Percentiles rank a stretch among this genome's conserved stretches.
phyloP scores from a whole-genome alignment of 306 rosid species.

The Lathyrus sativus region DNA sequence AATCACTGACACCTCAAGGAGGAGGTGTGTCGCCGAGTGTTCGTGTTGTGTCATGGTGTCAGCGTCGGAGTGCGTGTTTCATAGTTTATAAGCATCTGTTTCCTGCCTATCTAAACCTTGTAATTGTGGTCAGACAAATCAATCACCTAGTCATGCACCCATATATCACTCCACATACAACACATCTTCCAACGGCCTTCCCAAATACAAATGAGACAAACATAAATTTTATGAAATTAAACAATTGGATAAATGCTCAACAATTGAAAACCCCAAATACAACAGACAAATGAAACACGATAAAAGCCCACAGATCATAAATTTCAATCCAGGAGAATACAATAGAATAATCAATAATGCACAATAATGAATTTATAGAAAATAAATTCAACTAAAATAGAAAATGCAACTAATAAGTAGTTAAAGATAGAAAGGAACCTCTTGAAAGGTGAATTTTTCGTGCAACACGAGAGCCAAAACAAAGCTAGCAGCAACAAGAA shows the following conservation, averaged over 20 bases:
- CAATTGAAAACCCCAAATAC: not conserved
- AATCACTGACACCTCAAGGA: no score
- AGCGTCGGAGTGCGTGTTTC: no score
- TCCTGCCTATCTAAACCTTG: slow-evolving; percentile 2
- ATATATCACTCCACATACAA: not conserved
- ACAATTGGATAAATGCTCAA: not conserved
- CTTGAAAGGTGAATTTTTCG: slow-evolving; percentile 73
- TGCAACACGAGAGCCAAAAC: slow-evolving; percentile 65
- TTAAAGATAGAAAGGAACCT: slow-evolving; percentile 49
- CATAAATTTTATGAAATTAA: not conserved
- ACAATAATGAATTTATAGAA: not conserved
- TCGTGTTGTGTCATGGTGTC: no score
- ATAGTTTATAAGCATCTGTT: slow-evolving; percentile 5
- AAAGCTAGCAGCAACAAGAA: slow-evolving; percentile 61
- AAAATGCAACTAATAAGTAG: not conserved
- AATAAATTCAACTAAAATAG: not conserved
- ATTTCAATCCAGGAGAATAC: not conserved
- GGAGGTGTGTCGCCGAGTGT: no score
- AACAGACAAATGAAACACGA: slow-evolving; percentile 1
- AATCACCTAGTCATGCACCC: slow-evolving; percentile 1
- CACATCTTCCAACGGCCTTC: not conserved
- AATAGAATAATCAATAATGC: not conserved
- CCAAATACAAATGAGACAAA: not conserved
- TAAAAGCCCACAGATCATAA: slow-evolving; percentile 1
- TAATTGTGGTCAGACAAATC: not conserved